Conservation (phyloP, 306 rosid genomes). For the Erythrophleum fordii region DNA sequence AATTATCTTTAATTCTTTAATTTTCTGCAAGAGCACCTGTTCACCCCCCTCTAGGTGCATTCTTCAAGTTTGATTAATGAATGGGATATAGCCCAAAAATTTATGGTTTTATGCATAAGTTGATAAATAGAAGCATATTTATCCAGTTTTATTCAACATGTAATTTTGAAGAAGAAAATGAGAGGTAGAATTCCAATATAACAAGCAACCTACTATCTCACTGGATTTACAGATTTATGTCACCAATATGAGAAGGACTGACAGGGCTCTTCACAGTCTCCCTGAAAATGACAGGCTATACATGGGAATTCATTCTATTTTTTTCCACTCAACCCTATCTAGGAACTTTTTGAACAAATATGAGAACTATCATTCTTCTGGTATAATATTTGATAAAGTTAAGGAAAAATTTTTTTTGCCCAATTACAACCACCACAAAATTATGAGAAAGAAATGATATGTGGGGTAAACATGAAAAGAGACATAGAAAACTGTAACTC, state of each 20-base stretch:
- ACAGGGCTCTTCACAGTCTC: neutral
- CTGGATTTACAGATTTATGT: neutral
- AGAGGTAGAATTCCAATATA: neutral
- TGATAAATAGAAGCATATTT: neutral
- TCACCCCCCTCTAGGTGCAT: too few relatives aligned
- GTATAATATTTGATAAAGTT: neutral
- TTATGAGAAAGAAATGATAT: neutral
- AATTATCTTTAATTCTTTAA: too few relatives aligned
- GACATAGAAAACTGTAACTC: neutral
- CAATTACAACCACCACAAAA: neutral
- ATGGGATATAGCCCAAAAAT: slow-evolving; percentile 19
- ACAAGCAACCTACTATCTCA: slow-evolving; percentile 12
- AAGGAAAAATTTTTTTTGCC: neutral
- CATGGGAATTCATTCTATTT: slow-evolving; percentile 8
- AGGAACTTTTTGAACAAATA: slow-evolving; percentile 18
- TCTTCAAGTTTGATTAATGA: neutral
- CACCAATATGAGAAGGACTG: neutral
- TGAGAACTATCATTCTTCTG: neutral
- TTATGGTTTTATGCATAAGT: neutral
- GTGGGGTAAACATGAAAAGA: neutral
- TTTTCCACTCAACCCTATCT: neutral
- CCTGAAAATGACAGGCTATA: neutral
- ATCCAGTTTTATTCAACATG: slow-evolving; percentile 25
- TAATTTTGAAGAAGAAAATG: neutral
- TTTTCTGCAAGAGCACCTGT: too few relatives aligned